Evolutionary conservation across 2,329 filamentous ascomycete species (phyloP), one percentile per base, ranked within the genome.

Genomic region (Tolypocladium tundrense): DNA sequence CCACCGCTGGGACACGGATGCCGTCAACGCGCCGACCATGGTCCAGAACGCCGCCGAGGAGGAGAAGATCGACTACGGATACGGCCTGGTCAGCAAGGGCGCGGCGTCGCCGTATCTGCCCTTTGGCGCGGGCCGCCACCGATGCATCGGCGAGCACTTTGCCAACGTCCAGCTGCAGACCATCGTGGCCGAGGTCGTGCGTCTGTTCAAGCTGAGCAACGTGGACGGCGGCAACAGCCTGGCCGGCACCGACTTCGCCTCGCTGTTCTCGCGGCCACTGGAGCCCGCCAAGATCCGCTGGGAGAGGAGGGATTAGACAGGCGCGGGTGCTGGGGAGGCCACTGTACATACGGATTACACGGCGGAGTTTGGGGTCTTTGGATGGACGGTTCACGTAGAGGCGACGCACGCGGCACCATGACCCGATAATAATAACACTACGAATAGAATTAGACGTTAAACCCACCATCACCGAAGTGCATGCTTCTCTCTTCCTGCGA

Each of bases 101-200:
- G 87, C 90, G 16, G 85, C 84, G 60, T 95, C 89, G 56, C 92
- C 93, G 0, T 97, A 97, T 72, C 83, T 97, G 53, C 93, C 93
- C 2, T 97, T 97, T 69, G 93, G 93, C 59, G 93, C 92, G 37
- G 93, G 93, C 48, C 82, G 93, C 64, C 93, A 97, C 75, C 82
- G 93, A 64, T 97, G 93, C 75, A 97, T 97, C 69, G 93, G 93
- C 63, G 93, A 97, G 79, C 91, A 96, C 69, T 97, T 97, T 72
- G 93, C 93, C 65, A 96, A 95, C 70, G 81, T 95, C 59, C 93
- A 97, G 76, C 79, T 97, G 61, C 88, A 92, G 70, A 91, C 90
- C 51, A 95, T 97, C 64, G 78, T 87, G 14, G 90, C 87, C 55
- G 86, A 85, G 59, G 76, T 92, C 63, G 88, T 96, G 45, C 82